Evolutionary conservation across 2,329 filamentous ascomycete genomes (phyloP), one percentile per base, ranked within the genome.

Genomic region (Iodosphaeria phyllophila): DNA sequence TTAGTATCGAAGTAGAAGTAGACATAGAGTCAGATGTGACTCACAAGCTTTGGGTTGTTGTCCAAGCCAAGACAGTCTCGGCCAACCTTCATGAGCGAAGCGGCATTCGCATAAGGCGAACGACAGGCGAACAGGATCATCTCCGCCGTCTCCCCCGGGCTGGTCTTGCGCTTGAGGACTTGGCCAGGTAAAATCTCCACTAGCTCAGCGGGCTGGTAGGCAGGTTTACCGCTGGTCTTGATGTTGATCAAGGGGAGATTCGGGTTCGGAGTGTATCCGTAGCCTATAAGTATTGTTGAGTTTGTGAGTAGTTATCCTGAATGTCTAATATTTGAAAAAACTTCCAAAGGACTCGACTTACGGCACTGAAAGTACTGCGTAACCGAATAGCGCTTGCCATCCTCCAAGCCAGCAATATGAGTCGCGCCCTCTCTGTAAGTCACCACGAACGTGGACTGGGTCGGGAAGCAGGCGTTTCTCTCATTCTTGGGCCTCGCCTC

Each of bases 81-180:
- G 3, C 66, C 74, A 6, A 59, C 56, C 0, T 44, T 57, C 2
- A 61, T 56, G 36, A 89, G 74, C 0, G 72, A 75, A 2, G 56
- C 41, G 0, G 72, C 76, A 34, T 86, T 91, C 5, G 60, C 51
- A 2, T 58, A 57, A 0, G 79, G 78, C 0, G 51, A 51, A 4
- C 74, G 63, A 28, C 74, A 78, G 2, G 80, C 74, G 41, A 80
- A 79, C 1, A 50, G 50, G 22, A 86, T 68, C 78, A 89, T 84
- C 1, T 51, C 39, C 0, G 60, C 55, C 0, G 74, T 77, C 39
- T 86, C 74, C 0, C 55, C 45, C 0, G 59, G 52, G 1, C 44
- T 58, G 10, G 84, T 53, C 36, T 71, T 69, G 4, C 60, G 50
- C 19, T 62, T 65, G 13, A 70, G 57, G 0, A 62, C 46, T 39